Conservation (phyloP, 1,284 basidiomycete genomes). For the Pseudozyma sp. region DNA sequence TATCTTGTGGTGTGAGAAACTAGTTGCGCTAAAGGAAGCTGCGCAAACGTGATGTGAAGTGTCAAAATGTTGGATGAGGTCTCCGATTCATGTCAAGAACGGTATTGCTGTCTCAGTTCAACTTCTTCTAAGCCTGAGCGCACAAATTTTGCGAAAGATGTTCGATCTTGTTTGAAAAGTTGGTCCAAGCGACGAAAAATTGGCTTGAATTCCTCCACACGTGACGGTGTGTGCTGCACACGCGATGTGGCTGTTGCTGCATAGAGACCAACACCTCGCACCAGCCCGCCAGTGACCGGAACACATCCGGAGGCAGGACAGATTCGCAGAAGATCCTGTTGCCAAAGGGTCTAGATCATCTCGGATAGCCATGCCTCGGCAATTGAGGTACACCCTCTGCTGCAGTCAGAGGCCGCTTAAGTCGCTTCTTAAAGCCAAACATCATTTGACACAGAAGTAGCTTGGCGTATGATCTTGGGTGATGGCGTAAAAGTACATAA, state of each 20-base stretch:
- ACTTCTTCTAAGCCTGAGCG: conserved; percentile 21
- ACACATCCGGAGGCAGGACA: too few relatives aligned
- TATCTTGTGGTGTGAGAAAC: neutral
- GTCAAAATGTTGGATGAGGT: too few relatives aligned
- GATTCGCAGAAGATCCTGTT: neutral
- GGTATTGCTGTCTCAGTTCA: conserved; percentile 16
- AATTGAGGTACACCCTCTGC: neutral
- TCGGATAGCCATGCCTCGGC: conserved; percentile 22
- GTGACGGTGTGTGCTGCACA: conserved; percentile 22
- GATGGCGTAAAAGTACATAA: conserved; percentile 17
- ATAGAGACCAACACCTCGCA: neutral
- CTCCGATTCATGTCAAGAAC: too few relatives aligned
- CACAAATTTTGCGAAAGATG: conserved; percentile 9
- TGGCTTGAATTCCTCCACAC: conserved; percentile 28
- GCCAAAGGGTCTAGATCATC: conserved; percentile 17
- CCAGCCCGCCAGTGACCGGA: neutral
- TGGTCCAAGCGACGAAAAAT: conserved; percentile 14
- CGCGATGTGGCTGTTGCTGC: conserved; percentile 10
- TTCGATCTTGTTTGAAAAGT: conserved; percentile 17
- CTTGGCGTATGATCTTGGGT: neutral
- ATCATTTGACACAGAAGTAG: too few relatives aligned
- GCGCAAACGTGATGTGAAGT: too few relatives aligned
- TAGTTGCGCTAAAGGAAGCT: neutral
- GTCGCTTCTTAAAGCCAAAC: too few relatives aligned
- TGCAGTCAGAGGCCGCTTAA: neutral